Percentiles rank a stretch among this genome's conserved stretches.
Evolutionary conservation across 257 asterid genomes (phyloP).

Genomic region (Euphrasia confusa): DNA sequence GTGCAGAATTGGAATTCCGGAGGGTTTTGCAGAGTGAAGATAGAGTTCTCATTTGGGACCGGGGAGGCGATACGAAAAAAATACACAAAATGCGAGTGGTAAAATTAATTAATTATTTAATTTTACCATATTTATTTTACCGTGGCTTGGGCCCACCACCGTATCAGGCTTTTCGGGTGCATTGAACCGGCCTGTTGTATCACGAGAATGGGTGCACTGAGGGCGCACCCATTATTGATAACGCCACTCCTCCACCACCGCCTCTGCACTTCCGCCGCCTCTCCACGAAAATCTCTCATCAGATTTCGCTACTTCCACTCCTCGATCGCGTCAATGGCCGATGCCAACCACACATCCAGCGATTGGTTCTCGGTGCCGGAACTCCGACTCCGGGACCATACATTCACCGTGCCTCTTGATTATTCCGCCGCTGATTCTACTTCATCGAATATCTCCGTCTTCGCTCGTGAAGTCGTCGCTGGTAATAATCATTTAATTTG

Average conservation of each 20-base stretch:
- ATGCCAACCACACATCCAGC: conserved; percentile 37
- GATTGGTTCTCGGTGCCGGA: conserved; percentile 87
- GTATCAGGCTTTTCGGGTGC: no score
- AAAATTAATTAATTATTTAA: no score
- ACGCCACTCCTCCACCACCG: conserved; percentile 41
- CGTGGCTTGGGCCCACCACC: no score
- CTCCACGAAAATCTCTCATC: conserved; percentile 14
- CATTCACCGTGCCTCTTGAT: conserved; percentile 79
- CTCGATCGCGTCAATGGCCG: conserved; percentile 36
- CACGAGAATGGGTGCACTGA: conserved; percentile 30
- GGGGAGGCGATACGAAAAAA: not conserved
- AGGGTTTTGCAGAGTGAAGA: conserved; percentile 25
- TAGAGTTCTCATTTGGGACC: conserved; percentile 21
- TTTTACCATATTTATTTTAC: no score
- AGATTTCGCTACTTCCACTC: conserved; percentile 26
- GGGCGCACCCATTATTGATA: conserved; percentile 31
- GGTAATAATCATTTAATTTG: conserved; percentile 36
- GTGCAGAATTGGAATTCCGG: conserved; percentile 8
- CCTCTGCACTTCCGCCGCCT: conserved; percentile 26
- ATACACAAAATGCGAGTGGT: no score
- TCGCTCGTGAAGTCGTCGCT: conserved; percentile 80
- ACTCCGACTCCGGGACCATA: conserved; percentile 80
- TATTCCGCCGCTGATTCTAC: conserved; percentile 34
- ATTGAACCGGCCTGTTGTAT: not conserved
- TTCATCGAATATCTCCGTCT: conserved; percentile 57